These are phyloP conservation scores for Akanthomyces lecanii DNA, from an alignment of 2,329 filamentous ascomycete species.

Conservation along the genomic window DNA sequence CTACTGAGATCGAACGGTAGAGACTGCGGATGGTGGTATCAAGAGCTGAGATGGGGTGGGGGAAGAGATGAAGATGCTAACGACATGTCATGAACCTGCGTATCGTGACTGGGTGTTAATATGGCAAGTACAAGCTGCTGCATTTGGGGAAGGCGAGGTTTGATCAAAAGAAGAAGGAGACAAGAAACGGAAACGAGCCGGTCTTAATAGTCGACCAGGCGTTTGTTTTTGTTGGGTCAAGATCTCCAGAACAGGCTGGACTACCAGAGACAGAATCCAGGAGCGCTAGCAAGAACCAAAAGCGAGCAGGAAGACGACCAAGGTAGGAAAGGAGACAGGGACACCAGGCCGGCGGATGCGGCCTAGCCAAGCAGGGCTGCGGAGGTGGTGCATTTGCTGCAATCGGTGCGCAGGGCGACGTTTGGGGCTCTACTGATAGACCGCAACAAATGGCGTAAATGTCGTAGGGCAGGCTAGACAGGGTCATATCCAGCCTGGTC, in stretches of 20 bases:
- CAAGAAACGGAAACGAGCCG: neutral
- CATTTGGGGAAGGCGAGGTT: neutral
- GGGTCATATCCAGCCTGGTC: constrained; percentile 6
- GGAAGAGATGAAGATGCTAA: neutral
- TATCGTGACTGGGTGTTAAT: constrained; percentile 1
- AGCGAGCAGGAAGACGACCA: neutral
- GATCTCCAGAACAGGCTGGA: constrained; percentile 5
- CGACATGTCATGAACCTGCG: constrained; percentile 11
- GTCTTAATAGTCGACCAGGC: constrained; percentile 11
- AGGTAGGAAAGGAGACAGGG: neutral
- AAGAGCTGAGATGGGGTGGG: neutral
- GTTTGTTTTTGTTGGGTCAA: constrained; percentile 5
- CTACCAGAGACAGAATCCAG: neutral
- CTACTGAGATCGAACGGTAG: constrained; percentile 7
- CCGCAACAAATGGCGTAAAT: neutral
- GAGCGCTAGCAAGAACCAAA: constrained; percentile 11
- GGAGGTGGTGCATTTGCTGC: neutral
- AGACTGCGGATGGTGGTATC: constrained; percentile 8
- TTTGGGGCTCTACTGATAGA: neutral
- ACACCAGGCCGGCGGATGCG: neutral
- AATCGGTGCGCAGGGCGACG: too few relatives aligned
- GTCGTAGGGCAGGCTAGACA: constrained; percentile 5
- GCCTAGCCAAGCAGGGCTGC: neutral
- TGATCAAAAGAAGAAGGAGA: neutral
- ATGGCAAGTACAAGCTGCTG: neutral